phyloP scores from a whole-genome alignment of 306 rosid species.

The Cicer bijugum region DNA sequence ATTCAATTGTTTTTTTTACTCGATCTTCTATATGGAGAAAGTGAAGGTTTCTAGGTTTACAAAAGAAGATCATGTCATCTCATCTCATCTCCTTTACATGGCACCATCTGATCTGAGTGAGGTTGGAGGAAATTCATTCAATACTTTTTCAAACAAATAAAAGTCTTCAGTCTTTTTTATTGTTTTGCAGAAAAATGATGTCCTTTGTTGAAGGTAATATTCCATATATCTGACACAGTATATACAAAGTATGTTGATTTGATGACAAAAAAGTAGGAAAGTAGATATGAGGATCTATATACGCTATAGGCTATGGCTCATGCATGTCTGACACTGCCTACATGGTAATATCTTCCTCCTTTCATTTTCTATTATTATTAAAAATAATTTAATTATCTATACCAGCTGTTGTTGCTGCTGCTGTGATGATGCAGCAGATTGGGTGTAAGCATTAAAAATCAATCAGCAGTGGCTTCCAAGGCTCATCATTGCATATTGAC shows the following conservation, averaged over 20 bases:
- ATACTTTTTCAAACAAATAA: neutral
- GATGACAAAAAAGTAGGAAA: constrained; percentile 8
- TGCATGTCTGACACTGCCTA: neutral
- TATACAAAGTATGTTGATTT: neutral
- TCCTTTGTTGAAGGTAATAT: constrained; percentile 1
- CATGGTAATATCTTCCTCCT: too few species aligned
- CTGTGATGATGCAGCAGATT: too few species aligned
- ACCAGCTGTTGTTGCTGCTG: too few species aligned
- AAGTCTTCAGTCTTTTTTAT: neutral
- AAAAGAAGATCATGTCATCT: neutral
- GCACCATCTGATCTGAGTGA: neutral
- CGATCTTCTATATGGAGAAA: neutral
- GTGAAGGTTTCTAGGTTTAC: neutral
- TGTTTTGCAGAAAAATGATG: neutral
- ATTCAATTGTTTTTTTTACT: neutral
- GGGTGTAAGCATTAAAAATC: too few species aligned
- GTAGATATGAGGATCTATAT: neutral
- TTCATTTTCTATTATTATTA: too few species aligned
- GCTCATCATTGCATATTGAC: too few species aligned
- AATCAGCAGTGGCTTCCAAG: too few species aligned
- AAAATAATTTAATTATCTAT: too few species aligned
- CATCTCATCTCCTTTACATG: too few species aligned
- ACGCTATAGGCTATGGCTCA: neutral
- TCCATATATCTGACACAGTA: neutral
- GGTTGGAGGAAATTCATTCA: neutral